Evolutionary conservation across 257 asterid species (phyloP).

Genomic region (Coffea eugenioides): DNA sequence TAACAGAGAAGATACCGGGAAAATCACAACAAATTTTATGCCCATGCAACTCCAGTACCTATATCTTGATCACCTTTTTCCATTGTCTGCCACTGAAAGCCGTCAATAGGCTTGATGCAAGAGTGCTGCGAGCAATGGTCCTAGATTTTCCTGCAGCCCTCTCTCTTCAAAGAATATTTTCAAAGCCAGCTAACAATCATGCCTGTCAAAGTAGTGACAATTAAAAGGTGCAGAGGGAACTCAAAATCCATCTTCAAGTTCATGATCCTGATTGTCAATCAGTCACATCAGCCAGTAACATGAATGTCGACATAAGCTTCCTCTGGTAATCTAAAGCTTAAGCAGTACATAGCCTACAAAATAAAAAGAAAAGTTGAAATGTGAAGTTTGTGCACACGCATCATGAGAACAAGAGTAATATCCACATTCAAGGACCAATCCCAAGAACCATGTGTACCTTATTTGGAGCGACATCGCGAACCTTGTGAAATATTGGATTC

Average conservation of each 20-base stretch:
- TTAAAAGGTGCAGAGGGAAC: background rate
- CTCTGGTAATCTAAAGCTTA: slow-evolving; percentile 87
- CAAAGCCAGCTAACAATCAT: background rate
- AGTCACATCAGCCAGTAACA: slow-evolving; percentile 14
- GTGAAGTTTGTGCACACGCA: background rate
- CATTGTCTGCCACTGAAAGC: background rate
- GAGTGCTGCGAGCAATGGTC: background rate
- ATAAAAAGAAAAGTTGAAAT: slow-evolving; percentile 1
- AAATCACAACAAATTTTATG: background rate
- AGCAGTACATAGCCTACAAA: slow-evolving; percentile 88
- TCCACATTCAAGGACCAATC: background rate
- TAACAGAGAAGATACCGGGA: background rate
- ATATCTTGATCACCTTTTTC: background rate
- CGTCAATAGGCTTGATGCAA: background rate
- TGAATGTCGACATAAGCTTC: slow-evolving; percentile 55
- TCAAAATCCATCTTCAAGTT: background rate
- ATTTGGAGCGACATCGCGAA: slow-evolving; percentile 92
- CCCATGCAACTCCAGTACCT: background rate
- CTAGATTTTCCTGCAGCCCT: background rate
- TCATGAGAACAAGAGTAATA: background rate
- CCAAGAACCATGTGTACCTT: slow-evolving; percentile 50
- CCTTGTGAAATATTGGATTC: slow-evolving; percentile 62
- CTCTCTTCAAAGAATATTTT: background rate
- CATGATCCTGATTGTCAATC: background rate
- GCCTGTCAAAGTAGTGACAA: background rate